Evolutionary conservation across 1,139 yeast species (phyloP).

Genomic region (Pichia cactophila): DNA sequence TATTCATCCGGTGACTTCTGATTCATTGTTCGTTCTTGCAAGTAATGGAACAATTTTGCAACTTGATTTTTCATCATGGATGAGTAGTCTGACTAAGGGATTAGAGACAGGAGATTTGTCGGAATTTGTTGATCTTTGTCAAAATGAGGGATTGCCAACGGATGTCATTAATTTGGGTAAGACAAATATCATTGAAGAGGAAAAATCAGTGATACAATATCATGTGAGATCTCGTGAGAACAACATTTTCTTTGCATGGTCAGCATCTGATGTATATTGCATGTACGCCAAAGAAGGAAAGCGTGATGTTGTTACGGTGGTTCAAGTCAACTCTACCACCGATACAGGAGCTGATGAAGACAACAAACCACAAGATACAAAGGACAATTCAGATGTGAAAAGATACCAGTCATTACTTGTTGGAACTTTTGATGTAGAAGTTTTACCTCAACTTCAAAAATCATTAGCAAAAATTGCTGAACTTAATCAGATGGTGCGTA

Average conservation of each 20-base stretch:
- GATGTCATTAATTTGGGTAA: constrained; percentile 15
- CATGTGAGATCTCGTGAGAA: constrained; percentile 14
- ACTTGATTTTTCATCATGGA: constrained; percentile 26
- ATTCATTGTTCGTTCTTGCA: constrained; percentile 17
- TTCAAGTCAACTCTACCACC: constrained; percentile 2
- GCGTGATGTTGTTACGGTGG: constrained; percentile 2
- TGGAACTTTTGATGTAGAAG: constrained; percentile 5
- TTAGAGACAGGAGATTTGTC: constrained; percentile 15
- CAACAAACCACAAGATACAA: neutral
- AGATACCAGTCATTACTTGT: constrained; percentile 3
- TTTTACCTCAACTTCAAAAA: constrained; percentile 8
- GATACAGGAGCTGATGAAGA: neutral
- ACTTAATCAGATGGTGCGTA: constrained; percentile 10
- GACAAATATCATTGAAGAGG: constrained; percentile 9
- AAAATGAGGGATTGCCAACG: constrained; percentile 17
- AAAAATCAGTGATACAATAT: constrained; percentile 1
- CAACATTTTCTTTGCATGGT: constrained; percentile 22
- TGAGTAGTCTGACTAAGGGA: constrained; percentile 13
- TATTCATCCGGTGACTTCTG: constrained; percentile 17
- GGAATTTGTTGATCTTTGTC: constrained; percentile 11
- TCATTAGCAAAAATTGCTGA: constrained; percentile 12
- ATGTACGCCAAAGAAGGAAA: constrained; percentile 7
- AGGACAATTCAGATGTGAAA: neutral
- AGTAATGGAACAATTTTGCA: constrained; percentile 17
- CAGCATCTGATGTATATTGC: constrained; percentile 16